Base-by-base conservation (phyloP, 1,139 yeast species). In the Sugiyamaella sp. region DNA sequence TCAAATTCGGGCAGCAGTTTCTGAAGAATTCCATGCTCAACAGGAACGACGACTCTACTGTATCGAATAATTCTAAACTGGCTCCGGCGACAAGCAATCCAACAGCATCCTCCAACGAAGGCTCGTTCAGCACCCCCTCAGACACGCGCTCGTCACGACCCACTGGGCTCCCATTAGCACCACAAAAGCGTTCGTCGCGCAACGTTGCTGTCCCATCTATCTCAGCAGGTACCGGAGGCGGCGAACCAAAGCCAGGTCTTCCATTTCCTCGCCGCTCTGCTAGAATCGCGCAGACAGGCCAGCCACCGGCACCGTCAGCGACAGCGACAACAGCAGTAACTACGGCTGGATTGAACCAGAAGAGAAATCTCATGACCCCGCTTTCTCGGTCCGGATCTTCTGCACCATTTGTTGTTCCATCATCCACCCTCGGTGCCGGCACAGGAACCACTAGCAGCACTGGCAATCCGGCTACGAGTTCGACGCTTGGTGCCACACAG, bases 101-200 rank as follows among this genome's bases (percentile, higher is more conserved):
- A 8, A 17, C 37, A 5, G 27, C 38, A 4, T 5, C 19, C 10
- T 12, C 40, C 8, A 44, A n/a, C 33, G 40, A 44, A 20, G n/a
- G 32, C 14, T 48, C 46, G 2, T 48, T 25, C 29, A 48, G 27
- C 19, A 48, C 51, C 10, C 51, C 51, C n/a, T 40, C 51, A 12
- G 51, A 48, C 10, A 32, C 46, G 9, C 50, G 50, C 9, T 4
- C 44, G 8, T 43, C 52, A 2, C 48, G 48, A 5, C 43, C 16
- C n/a, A 33, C 46, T 16, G 58, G 60, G 17, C 46, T 55, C 10
- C 64, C 65, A 8, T 56, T 62, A 14, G 67, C 66, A 6, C 67
- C 66, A 4, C 65, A 58, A 40, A 62, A 62, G 45, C 55, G 67
- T 29, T 53, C 61, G 4, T 56, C 62, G n/a, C 54, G 63, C 19